Base-by-base conservation (phyloP, 1,139 yeast species). In the Pichia sp. region DNA sequence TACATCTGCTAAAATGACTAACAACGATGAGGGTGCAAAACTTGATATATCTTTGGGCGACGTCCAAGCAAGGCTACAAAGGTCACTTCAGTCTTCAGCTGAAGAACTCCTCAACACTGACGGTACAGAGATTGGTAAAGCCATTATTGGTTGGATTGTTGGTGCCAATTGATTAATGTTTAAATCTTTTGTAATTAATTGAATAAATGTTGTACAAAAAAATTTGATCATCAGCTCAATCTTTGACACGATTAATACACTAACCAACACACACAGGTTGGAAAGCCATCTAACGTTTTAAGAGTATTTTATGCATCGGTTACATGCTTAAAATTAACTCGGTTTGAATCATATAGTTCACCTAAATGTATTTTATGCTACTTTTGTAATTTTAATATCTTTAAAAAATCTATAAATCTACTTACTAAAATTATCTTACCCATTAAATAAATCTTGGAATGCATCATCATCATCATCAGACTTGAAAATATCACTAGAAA, bases 131-230 rank as follows among this genome's bases (percentile, higher is more conserved):
- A 43, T 60, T 20, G 63, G 64, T 7, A 58, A 57, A 35, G 59
- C 56, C 38, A 60, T 61, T 35, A 56, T 61, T 42, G 64, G 64
- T 2, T 60, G 63, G 62, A 60, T 60, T 23, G 59, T 61, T 24
- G 64, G 64, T 16, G 64, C 64, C 7, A 54, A 53, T 22, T 57
- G 45, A 44, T 31, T 12, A 24, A 6, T 26, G 7, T 9, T 26
- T 16, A 16, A 16, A 16, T 16, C 16, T 16, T 16, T 16, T 16
- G 16, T 16, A 16, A 16, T 16, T 16, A 16, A 16, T 16, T 16
- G 16, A 16, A 16, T 16, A 16, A 16, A 16, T 16, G 16, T 16
- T 16, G 16, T 16, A 16, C 16, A 16, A 16, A 16, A 16, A 16
- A 16, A 16, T 16, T 16, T 16, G 16, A 16, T 16, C 16, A 16